Base-by-base conservation (phyloP, 345 rosid species). In the Gossypium arboreum region DNA sequence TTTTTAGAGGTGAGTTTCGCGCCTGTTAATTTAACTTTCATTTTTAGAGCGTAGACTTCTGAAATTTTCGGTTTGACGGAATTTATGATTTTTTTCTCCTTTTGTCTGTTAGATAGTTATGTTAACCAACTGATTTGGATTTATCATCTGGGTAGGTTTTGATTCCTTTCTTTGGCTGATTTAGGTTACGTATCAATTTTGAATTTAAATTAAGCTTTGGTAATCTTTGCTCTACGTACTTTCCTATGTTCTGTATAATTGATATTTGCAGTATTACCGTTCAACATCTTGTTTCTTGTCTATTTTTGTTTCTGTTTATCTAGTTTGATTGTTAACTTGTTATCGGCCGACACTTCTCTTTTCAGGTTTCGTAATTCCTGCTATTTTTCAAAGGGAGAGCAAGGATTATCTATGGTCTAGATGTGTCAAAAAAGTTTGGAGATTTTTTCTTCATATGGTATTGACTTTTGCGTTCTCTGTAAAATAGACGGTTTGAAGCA, bases 391-490 rank as follows among this genome's bases (percentile, higher is more conserved):
- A 66, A 55, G 80, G 79, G 56, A 39, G 68, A 77, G 74, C 78
- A 52, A 54, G 79, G 67, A 70, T 71, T 72, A 24, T 57, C n/a
- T n/a, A 24, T 72, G 25, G 18, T 17, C 17, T 58, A 76, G n/a
- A 79, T 84, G 83, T 67, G 41, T 75, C 48, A 68, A 73, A 34
- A 67, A 77, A 82, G 85, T 82, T 84, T 88, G 86, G 94, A 85
- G 79, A 76, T 78, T 84, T 78, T 79, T 67, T 71, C 62, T 60
- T 75, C 71, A 55, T 58, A 22, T 68, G 7, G 77, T 78, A 82
- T 78, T 79, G 62, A 67, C 74, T 51, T 77, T 79, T 58, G 76
- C 75, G 70, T 81, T 81, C 79, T 73, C 24, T 64, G 39, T 74
- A 24, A 34, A 34, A 56, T 75, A 73, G 79, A 59, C 34, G 27